A percentile compares a stretch with the other conserved stretches of the same genome.
Evolutionary conservation across 108 stramenopile genomes (phyloP).

Genomic region (Bacterosira constricta): DNA sequence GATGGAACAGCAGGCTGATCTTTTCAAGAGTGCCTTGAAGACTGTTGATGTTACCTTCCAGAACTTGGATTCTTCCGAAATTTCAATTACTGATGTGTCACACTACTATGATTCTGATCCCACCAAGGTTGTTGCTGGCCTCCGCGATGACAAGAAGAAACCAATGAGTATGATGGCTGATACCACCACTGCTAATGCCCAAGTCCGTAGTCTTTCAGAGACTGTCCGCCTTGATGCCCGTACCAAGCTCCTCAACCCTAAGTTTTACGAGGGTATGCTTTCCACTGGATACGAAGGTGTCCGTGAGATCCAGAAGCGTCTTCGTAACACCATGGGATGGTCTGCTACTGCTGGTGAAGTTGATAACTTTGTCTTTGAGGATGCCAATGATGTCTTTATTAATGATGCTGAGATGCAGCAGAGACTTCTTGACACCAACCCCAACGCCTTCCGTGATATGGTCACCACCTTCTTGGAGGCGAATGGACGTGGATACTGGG

Average conservation of each 20-base stretch:
- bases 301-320: slow-evolving; percentile 97
- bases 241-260: slow-evolving; percentile 97
- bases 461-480: slow-evolving; percentile 97
- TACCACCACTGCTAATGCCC: slow-evolving; percentile 97
- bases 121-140: slow-evolving; percentile 95
- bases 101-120: slow-evolving; percentile 98
- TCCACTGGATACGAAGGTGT: slow-evolving; percentile 96
- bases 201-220: slow-evolving; percentile 93
- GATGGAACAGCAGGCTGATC: slow-evolving; percentile 95
- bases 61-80: slow-evolving; percentile 96
- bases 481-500: slow-evolving; percentile 96
- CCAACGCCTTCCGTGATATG: slow-evolving; percentile 97
- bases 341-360: slow-evolving; percentile 97
- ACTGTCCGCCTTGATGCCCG: slow-evolving; percentile 97
- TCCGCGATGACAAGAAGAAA: slow-evolving; percentile 96
- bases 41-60: slow-evolving; percentile 97
- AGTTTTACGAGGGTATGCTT: slow-evolving; percentile 99
- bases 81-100: slow-evolving; percentile 95
- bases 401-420: slow-evolving; percentile 95
- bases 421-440: slow-evolving; percentile 93
- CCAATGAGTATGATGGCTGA: slow-evolving; percentile 96
- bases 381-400: slow-evolving; percentile 96
- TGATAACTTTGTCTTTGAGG: slow-evolving; percentile 98
- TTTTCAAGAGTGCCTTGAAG: slow-evolving; percentile 94
- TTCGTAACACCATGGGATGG: slow-evolving; percentile 98